Evolutionary conservation across 768 basidiomycete genomes (phyloP).

Genomic region (Russula lepida): DNA sequence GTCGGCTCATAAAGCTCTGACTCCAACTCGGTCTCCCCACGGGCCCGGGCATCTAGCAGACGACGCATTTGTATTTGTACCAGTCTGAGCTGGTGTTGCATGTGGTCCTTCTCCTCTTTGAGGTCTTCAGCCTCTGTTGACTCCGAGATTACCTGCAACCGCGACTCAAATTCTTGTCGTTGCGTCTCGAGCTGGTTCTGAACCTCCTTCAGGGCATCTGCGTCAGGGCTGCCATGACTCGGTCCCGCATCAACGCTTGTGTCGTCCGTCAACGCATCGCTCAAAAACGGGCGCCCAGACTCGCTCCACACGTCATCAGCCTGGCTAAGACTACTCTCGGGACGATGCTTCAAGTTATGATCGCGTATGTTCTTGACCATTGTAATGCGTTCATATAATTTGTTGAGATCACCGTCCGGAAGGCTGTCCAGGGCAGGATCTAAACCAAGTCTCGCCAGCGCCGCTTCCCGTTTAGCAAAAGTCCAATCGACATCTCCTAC

Average conservation of each 20-base stretch:
- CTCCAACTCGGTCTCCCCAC: slow-evolving; percentile 64
- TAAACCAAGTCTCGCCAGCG: slow-evolving; percentile 73
- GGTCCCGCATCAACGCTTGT: slow-evolving; percentile 69
- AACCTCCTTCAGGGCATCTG: slow-evolving; percentile 58
- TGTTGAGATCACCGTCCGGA: slow-evolving; percentile 91
- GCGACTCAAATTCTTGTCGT: slow-evolving; percentile 46
- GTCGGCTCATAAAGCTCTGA: slow-evolving; percentile 65
- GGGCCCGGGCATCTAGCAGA: slow-evolving; percentile 64
- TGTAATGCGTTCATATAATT: slow-evolving; percentile 88
- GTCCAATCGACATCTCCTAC: slow-evolving; percentile 87
- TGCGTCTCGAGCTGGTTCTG: slow-evolving; percentile 59
- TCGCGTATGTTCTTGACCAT: slow-evolving; percentile 85
- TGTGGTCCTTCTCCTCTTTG: slow-evolving; percentile 85
- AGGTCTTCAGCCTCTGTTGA: slow-evolving; percentile 77
- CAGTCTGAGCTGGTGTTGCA: slow-evolving; percentile 79
- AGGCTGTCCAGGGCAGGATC: slow-evolving; percentile 89
- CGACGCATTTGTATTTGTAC: slow-evolving; percentile 79
- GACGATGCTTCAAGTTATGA: slow-evolving; percentile 69
- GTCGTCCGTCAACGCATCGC: slow-evolving; percentile 77
- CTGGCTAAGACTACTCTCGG: slow-evolving; percentile 83
- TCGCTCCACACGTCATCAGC: slow-evolving; percentile 88
- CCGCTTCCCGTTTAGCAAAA: slow-evolving; percentile 93
- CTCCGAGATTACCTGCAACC: slow-evolving; percentile 52
- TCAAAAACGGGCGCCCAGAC: slow-evolving; percentile 67
- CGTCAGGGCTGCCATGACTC: slow-evolving; percentile 55